Evolutionary conservation across 2,329 filamentous ascomycete genomes (phyloP).

Genomic region (Rhinocladiella mackenziei): DNA sequence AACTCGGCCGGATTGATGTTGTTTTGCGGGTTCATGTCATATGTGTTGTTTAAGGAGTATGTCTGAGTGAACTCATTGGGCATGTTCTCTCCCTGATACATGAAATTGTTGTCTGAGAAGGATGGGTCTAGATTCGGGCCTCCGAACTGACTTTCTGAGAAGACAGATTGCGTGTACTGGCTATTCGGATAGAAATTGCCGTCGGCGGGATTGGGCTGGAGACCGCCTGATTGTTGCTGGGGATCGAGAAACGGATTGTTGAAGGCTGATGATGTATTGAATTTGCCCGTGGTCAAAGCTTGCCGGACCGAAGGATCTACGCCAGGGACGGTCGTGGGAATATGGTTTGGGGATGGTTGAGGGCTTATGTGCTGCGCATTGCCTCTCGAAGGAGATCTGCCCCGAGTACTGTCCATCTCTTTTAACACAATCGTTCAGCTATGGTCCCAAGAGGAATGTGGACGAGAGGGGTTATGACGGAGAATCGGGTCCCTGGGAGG

Average conservation of each 20-base stretch:
- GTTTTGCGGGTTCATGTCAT: slow-evolving; percentile 36
- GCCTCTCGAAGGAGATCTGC: slow-evolving; percentile 37
- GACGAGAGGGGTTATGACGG: slow-evolving; percentile 2
- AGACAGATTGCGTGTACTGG: slow-evolving; percentile 29
- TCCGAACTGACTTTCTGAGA: slow-evolving; percentile 34
- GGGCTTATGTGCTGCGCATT: slow-evolving; percentile 43
- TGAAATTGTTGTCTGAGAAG: slow-evolving; percentile 30
- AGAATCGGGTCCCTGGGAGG: slow-evolving; percentile 3
- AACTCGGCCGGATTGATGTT: slow-evolving; percentile 46
- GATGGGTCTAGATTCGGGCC: slow-evolving; percentile 31
- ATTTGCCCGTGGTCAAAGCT: slow-evolving; percentile 36
- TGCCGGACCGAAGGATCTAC: slow-evolving; percentile 38
- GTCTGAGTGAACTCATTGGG: slow-evolving; percentile 34
- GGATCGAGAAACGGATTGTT: slow-evolving; percentile 38
- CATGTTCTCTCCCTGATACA: slow-evolving; percentile 35
- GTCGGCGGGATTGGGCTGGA: slow-evolving; percentile 17
- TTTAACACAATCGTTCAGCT: slow-evolving; percentile 5
- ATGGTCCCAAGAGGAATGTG: background rate
- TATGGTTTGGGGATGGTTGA: slow-evolving; percentile 40
- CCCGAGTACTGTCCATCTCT: slow-evolving; percentile 31
- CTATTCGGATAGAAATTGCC: slow-evolving; percentile 27
- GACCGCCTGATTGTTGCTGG: slow-evolving; percentile 28
- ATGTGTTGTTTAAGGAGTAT: slow-evolving; percentile 27
- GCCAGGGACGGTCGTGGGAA: slow-evolving; percentile 36
- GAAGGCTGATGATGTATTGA: slow-evolving; percentile 29